phyloP scores from a whole-genome alignment of 75 land plant species.

The Sequoia sempervirens region DNA sequence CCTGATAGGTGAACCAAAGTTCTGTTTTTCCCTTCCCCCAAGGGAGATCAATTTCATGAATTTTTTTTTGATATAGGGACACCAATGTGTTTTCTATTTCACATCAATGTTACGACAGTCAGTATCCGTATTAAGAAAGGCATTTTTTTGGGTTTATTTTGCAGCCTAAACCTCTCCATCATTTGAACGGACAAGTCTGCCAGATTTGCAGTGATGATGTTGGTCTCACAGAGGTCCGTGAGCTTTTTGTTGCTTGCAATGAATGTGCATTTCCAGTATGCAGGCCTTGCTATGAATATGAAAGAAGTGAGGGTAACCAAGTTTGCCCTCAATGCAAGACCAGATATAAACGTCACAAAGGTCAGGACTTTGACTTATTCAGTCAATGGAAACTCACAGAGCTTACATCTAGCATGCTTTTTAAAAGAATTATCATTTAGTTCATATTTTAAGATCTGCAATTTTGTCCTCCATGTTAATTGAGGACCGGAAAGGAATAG shows the following conservation, averaged over 20 bases:
- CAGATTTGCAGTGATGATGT: constrained; percentile 91
- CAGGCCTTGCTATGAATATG: constrained; percentile 85
- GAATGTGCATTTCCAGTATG: constrained; percentile 93
- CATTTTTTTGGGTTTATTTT: background rate
- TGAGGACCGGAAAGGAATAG: background rate
- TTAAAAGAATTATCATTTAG: background rate
- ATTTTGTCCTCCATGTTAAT: background rate
- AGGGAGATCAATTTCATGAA: background rate
- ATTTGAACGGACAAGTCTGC: constrained; percentile 58
- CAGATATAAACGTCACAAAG: constrained; percentile 76
- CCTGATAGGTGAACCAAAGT: background rate
- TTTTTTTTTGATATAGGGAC: background rate
- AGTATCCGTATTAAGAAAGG: background rate
- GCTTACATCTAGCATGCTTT: background rate
- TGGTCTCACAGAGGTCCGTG: constrained; percentile 64
- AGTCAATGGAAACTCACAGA: background rate
- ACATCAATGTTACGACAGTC: background rate
- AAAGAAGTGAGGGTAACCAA: constrained; percentile 75
- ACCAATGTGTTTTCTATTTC: background rate
- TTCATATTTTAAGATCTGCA: background rate
- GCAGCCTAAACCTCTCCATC: constrained; percentile 63
- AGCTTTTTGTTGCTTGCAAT: constrained; percentile 89
- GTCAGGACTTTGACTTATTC: constrained; percentile 18
- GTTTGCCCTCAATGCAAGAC: constrained; percentile 87
- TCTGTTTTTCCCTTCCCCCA: background rate